Percentiles rank a stretch among this genome's conserved stretches.
These are phyloP conservation scores for Fraxinus excelsior DNA, from an alignment of 257 asterid species.

Conservation along the genomic window DNA sequence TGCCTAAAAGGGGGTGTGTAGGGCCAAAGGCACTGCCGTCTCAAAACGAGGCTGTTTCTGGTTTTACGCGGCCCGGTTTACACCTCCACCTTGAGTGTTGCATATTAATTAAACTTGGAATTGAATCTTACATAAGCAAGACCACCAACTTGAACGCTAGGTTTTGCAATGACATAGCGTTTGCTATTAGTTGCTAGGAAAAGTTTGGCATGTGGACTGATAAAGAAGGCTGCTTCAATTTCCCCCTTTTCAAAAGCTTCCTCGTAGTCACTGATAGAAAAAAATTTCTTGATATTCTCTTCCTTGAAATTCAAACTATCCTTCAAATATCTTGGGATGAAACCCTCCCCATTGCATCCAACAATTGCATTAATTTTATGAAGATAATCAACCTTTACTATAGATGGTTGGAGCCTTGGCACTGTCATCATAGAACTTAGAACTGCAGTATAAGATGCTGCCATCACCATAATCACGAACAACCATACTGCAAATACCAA, in stretches of 20 bases:
- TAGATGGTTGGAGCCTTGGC: slow-evolving; percentile 48
- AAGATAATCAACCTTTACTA: slow-evolving; percentile 44
- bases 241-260: slow-evolving; percentile 44
- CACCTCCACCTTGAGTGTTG: too few species aligned
- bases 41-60: too few species aligned
- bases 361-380: slow-evolving; percentile 40
- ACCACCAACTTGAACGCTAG: slow-evolving; percentile 58
- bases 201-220: slow-evolving; percentile 56
- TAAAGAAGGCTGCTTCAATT: slow-evolving; percentile 71
- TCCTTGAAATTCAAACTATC: slow-evolving; percentile 42
- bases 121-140: slow-evolving; percentile 62
- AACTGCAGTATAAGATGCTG: slow-evolving; percentile 61
- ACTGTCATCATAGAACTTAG: slow-evolving; percentile 58
- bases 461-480: slow-evolving; percentile 41
- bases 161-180: slow-evolving; percentile 43
- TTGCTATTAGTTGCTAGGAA: slow-evolving; percentile 50
- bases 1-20: too few species aligned
- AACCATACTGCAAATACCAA: slow-evolving; percentile 59
- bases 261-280: slow-evolving; percentile 43
- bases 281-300: slow-evolving; percentile 31
- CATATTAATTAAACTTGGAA: not conserved
- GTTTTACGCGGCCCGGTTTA: too few species aligned
- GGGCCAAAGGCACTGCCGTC: too few species aligned
- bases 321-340: slow-evolving; percentile 39
- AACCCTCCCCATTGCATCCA: slow-evolving; percentile 58